These are phyloP conservation scores for Sporopachydermia quercuum DNA, from an alignment of 805 yeast species.

Conservation along the genomic window DNA sequence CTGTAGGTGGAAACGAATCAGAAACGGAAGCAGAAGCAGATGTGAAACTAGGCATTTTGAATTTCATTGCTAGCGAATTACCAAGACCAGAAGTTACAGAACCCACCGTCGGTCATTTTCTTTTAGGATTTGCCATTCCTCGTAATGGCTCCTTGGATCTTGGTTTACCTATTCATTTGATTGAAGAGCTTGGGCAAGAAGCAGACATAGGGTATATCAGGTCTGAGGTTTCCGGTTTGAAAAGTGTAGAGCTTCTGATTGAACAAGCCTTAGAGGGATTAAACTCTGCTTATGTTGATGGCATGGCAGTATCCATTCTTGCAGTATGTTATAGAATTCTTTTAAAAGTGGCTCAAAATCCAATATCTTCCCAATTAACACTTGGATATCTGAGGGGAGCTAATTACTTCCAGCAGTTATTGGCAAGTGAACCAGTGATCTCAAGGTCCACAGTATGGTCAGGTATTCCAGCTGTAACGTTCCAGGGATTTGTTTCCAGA, in stretches of 20 bases:
- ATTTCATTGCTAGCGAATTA: neutral
- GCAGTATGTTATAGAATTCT: neutral
- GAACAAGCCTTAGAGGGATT: neutral
- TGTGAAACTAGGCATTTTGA: neutral
- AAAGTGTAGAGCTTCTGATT: neutral
- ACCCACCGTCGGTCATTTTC: neutral
- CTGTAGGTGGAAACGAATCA: too few relatives aligned
- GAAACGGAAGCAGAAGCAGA: neutral
- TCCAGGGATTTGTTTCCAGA: neutral
- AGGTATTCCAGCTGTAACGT: neutral
- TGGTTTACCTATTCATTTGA: too few relatives aligned
- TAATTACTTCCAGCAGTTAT: conserved; percentile 1
- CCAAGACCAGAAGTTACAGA: neutral
- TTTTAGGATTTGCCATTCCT: neutral
- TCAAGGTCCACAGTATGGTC: neutral
- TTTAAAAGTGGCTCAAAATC: neutral
- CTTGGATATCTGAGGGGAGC: neutral
- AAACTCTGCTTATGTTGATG: neutral
- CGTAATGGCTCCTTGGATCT: neutral
- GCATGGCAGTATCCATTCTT: neutral
- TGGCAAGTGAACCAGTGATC: neutral
- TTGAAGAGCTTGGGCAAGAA: too few relatives aligned
- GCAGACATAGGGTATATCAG: neutral
- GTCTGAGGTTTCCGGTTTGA: conserved; percentile 1
- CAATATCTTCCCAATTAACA: neutral